phyloP scores from a whole-genome alignment of 1,139 yeast species.

The Yamadazyma triangularis region DNA sequence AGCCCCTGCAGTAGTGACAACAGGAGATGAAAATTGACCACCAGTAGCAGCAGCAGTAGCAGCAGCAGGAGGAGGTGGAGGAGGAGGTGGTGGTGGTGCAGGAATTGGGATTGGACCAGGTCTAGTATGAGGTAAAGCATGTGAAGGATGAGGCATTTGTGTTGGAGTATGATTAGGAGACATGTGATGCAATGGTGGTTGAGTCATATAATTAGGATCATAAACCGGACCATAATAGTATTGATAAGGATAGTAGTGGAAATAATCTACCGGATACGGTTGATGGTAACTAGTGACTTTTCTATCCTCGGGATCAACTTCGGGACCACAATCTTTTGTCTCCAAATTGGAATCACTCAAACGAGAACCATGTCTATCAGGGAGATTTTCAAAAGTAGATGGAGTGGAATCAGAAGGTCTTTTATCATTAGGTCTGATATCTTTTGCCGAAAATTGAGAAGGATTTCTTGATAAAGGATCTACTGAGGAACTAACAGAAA shows the following conservation, averaged over 20 bases:
- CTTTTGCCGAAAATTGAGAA: not conserved
- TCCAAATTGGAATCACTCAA: not conserved
- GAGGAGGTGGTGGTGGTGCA: not conserved
- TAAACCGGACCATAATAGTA: slow-evolving; percentile 3
- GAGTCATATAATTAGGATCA: slow-evolving; percentile 3
- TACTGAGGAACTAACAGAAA: slow-evolving; percentile 7
- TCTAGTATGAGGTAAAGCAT: too few relatives aligned
- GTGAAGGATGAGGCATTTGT: slow-evolving; percentile 1
- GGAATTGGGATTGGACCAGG: too few relatives aligned
- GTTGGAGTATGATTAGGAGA: slow-evolving; percentile 2
- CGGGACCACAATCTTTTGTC: not conserved
- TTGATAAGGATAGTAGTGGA: slow-evolving; percentile 5
- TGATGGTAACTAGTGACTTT: not conserved
- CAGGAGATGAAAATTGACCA: too few relatives aligned
- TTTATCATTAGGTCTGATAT: not conserved
- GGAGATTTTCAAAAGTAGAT: too few relatives aligned
- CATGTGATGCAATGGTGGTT: slow-evolving; percentile 1
- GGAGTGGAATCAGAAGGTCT: not conserved
- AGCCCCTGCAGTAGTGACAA: not conserved
- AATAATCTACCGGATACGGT: slow-evolving; percentile 4
- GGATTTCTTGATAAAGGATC: slow-evolving; percentile 6
- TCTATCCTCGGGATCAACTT: not conserved
- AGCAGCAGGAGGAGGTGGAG: not conserved
- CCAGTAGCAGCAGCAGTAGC: too few relatives aligned
- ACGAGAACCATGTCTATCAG: not conserved